Evolutionary conservation across 805 yeast genomes (phyloP).

Genomic region (Metschnikowia gelsemii): DNA sequence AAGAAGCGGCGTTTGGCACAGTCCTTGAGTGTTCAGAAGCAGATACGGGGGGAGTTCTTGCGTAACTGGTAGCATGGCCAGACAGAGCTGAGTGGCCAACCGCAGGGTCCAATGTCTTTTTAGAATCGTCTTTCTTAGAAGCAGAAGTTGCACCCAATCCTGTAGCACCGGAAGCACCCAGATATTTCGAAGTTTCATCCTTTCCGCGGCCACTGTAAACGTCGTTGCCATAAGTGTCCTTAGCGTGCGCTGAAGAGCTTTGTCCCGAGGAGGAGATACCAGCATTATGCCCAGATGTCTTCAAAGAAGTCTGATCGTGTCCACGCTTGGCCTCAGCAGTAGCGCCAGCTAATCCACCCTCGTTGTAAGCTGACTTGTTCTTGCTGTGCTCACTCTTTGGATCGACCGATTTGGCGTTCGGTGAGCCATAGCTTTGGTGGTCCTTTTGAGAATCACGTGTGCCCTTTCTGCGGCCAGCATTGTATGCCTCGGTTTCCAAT

Average conservation of each 20-base stretch:
- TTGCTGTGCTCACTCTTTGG: slow-evolving; percentile 26
- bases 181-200: not conserved
- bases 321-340: slow-evolving; percentile 15
- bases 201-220: not conserved
- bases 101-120: slow-evolving; percentile 8
- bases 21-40: not conserved
- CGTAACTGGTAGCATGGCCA: not conserved
- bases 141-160: slow-evolving; percentile 14
- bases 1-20: not conserved
- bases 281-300: not conserved
- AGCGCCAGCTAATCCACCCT: slow-evolving; percentile 27
- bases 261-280: not conserved
- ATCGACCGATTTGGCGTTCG: slow-evolving; percentile 12
- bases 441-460: slow-evolving; percentile 5
- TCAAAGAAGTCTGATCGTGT: not conserved
- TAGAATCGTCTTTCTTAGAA: not conserved
- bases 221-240: not conserved
- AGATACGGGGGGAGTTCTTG: not conserved
- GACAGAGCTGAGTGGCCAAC: slow-evolving; percentile 1
- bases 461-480: slow-evolving; percentile 21
- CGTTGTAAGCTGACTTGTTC: slow-evolving; percentile 36
- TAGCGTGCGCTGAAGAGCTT: not conserved
- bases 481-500: slow-evolving; percentile 20
- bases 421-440: not conserved
- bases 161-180: not conserved